Percentiles rank a stretch among this genome's conserved stretches.
phyloP scores from a whole-genome alignment of 306 rosid genomes.

The Corylus avellana region DNA sequence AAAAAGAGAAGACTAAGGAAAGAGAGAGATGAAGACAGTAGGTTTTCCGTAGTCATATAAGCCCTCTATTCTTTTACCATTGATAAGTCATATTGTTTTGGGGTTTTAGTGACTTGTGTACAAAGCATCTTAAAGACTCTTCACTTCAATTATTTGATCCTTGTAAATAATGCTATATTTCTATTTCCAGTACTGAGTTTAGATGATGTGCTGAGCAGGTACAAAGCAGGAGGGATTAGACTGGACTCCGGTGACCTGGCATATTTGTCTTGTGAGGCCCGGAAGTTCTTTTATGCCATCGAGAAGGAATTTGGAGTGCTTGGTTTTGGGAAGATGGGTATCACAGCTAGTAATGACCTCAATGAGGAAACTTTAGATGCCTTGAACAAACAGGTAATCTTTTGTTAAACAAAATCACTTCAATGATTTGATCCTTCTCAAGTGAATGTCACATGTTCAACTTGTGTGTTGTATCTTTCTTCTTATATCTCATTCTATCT shows the following conservation, averaged over 20 bases:
- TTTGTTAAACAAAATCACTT: conserved; percentile 8
- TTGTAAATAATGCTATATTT: conserved; percentile 11
- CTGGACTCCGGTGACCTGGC: conserved; percentile 96
- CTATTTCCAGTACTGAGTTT: conserved; percentile 28
- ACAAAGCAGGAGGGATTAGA: conserved; percentile 83
- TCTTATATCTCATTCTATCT: neutral
- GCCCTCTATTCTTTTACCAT: neutral
- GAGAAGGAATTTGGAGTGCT: conserved; percentile 73
- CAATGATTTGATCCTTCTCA: neutral
- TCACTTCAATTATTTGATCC: conserved; percentile 10
- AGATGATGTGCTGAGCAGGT: conserved; percentile 54
- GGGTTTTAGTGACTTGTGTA: conserved; percentile 8
- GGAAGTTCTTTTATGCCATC: conserved; percentile 64
- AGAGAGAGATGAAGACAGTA: neutral
- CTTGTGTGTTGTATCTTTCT: neutral
- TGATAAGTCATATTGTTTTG: conserved; percentile 8
- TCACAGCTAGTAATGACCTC: conserved; percentile 95
- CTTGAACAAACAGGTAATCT: conserved; percentile 84
- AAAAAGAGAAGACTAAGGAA: too few relatives aligned
- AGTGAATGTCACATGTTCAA: neutral
- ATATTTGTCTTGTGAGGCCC: conserved; percentile 72
- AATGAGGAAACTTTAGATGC: conserved; percentile 98
- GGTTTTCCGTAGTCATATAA: neutral
- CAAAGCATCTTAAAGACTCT: conserved; percentile 1
- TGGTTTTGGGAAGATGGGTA: conserved; percentile 60